These are phyloP conservation scores for Phytopythium mirpurense DNA, from an alignment of 352 stramenopile genomes.

Conservation along the genomic window DNA sequence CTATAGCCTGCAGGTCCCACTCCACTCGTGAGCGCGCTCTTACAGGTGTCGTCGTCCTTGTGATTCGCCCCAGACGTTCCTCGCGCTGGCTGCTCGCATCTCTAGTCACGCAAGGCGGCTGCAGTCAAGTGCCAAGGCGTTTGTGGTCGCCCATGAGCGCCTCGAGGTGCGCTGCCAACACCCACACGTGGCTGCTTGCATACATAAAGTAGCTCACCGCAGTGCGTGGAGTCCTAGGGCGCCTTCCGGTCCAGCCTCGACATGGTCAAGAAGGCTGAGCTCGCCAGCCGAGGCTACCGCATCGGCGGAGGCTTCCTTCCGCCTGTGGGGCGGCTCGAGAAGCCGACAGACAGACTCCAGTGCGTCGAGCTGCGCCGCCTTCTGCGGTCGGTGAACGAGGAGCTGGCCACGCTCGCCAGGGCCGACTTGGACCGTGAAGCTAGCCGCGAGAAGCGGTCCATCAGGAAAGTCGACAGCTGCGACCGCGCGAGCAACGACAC, in stretches of 20 bases:
- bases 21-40: background rate
- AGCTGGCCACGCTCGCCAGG: conserved; percentile 15
- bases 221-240: conserved; percentile 1
- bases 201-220: background rate
- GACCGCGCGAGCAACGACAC: conserved; percentile 1
- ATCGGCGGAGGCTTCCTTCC: conserved; percentile 38
- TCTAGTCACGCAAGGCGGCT: background rate
- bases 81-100: background rate
- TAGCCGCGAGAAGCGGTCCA: no score
- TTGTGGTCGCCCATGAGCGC: background rate
- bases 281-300: conserved; percentile 45
- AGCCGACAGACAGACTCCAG: conserved; percentile 16
- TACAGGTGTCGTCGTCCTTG: background rate
- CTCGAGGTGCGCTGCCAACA: background rate
- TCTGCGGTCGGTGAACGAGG: conserved; percentile 44
- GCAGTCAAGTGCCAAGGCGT: background rate
- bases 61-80: background rate
- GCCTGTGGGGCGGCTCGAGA: conserved; percentile 48
- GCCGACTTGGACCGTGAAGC: background rate
- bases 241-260: conserved; percentile 30
- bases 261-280: conserved; percentile 54
- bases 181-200: no score
- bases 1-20: background rate
- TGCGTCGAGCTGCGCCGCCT: conserved; percentile 32
- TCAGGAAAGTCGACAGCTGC: no score